Conservation (phyloP, 441 rosid genomes). For the Geranium incanum region DNA sequence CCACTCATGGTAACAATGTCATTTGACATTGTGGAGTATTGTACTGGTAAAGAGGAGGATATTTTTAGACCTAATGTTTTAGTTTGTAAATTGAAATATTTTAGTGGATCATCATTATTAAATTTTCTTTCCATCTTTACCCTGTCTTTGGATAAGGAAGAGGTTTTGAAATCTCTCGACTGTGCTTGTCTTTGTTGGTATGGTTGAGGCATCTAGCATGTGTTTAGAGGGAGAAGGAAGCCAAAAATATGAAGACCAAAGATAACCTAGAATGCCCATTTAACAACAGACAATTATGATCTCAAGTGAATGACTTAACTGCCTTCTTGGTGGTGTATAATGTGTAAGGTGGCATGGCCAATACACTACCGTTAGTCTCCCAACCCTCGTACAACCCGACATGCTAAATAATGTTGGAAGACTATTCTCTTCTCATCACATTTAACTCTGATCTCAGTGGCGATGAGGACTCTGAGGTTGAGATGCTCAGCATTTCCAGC, state of each 20-base stretch:
- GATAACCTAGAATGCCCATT: background rate
- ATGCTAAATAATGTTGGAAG: background rate
- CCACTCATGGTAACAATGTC: too few relatives aligned
- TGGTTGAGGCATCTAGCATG: background rate
- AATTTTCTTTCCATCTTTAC: background rate
- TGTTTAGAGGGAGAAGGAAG: background rate
- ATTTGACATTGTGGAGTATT: too few relatives aligned
- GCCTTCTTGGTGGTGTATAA: background rate
- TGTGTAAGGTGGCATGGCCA: background rate
- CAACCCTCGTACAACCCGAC: background rate
- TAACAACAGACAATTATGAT: background rate
- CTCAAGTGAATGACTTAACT: background rate
- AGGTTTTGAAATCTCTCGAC: background rate
- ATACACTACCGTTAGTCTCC: too few relatives aligned
- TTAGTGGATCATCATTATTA: too few relatives aligned
- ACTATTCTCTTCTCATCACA: background rate
- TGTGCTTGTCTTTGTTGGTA: background rate
- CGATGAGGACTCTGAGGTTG: constrained; percentile 93
- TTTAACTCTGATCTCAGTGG: constrained; percentile 17
- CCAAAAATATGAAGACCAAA: background rate
- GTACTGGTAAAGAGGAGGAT: background rate
- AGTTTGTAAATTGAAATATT: too few relatives aligned
- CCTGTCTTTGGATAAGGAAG: background rate
- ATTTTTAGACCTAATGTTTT: background rate
- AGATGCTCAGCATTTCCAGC: constrained; percentile 94